Evolutionary conservation across 2,329 filamentous ascomycete genomes (phyloP), one percentile per base, ranked within the genome.

Genomic region (Hymenoscyphus repandus): DNA sequence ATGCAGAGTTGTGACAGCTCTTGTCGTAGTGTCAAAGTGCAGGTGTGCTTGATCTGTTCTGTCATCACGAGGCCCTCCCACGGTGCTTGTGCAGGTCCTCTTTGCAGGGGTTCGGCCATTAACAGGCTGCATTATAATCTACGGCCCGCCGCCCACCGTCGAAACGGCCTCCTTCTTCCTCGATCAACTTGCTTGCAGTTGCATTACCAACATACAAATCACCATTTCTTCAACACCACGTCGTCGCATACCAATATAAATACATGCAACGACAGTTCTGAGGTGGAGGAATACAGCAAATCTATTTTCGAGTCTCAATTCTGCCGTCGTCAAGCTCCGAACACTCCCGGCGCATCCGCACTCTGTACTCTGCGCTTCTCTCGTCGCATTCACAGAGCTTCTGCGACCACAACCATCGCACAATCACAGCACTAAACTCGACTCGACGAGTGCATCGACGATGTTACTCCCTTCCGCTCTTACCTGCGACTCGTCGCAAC

Each of bases 391-490:
- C 39, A 17, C 34, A 22, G 31, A 33, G 45, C 45, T 30, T 15
- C 17, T 22, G 34, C 46, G 38, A 51, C 55, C 50, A 49, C 54
- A 54, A 52, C 49, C 32, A 22, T 18, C 49, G 47, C 45, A 43
- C 15, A 13, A 49, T 37, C 10, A 37, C 34, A 37, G 50, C 34
- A 13, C 42, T 20, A 20, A 36, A 17, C 31, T 15, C 40, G 17
- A 32, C 18, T 7, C 39, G 27, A 36, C 31, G 40, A 31, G 47
- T 45, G 43, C 32, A 41, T 45, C 49, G 45, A 71, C 56, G 18
- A 83, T 83, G 80, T 68, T 83, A 52, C 74, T 82, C 55, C 79
- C 79, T 17, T 82, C 79, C 30, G 76, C 79, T 33, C 66, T 83
- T 40, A 70, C 75, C 30, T 82, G 79, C 75, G 79, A 82, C 64